Evolutionary conservation across 2,329 filamentous ascomycete genomes (phyloP).

Genomic region (Trichocomaceae sp.): DNA sequence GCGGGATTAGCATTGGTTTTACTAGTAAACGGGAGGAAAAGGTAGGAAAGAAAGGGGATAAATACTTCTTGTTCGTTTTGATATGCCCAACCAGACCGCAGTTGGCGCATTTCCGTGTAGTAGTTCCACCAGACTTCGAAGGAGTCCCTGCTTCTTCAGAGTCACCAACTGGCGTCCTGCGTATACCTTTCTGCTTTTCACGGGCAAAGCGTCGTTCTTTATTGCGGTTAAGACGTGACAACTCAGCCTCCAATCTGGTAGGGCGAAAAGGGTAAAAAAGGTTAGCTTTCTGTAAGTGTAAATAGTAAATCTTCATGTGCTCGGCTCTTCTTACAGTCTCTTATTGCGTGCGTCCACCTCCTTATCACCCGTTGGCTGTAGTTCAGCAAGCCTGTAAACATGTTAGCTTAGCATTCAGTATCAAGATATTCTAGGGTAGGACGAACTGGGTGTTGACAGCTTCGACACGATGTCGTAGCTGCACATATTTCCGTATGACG

Average conservation of each 20-base stretch:
- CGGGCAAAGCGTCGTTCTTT: constrained; percentile 82
- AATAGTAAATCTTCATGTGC: background rate
- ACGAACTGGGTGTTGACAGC: constrained; percentile 67
- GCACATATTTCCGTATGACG: constrained; percentile 84
- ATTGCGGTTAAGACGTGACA: constrained; percentile 81
- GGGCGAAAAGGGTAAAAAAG: background rate
- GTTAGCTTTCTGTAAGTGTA: constrained; percentile 10
- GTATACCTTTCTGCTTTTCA: constrained; percentile 73
- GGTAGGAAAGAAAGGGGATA: background rate
- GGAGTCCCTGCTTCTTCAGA: constrained; percentile 37
- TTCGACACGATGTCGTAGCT: constrained; percentile 64
- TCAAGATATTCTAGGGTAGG: background rate
- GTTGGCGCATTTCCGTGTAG: constrained; percentile 86
- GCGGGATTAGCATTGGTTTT: constrained; percentile 12
- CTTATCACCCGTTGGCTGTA: constrained; percentile 59
- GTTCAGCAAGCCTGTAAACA: constrained; percentile 48
- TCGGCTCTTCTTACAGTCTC: constrained; percentile 43
- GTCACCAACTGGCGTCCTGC: constrained; percentile 41
- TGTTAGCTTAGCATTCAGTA: constrained; percentile 10
- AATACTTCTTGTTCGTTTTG: constrained; percentile 96
- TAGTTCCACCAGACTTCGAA: constrained; percentile 58
- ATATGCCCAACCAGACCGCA: constrained; percentile 96
- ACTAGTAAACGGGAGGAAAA: background rate
- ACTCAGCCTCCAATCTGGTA: constrained; percentile 61
- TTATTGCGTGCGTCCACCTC: constrained; percentile 59